Evolutionary conservation across 1,284 basidiomycete species (phyloP).

Genomic region (Cutaneotrichosporon sp.): DNA sequence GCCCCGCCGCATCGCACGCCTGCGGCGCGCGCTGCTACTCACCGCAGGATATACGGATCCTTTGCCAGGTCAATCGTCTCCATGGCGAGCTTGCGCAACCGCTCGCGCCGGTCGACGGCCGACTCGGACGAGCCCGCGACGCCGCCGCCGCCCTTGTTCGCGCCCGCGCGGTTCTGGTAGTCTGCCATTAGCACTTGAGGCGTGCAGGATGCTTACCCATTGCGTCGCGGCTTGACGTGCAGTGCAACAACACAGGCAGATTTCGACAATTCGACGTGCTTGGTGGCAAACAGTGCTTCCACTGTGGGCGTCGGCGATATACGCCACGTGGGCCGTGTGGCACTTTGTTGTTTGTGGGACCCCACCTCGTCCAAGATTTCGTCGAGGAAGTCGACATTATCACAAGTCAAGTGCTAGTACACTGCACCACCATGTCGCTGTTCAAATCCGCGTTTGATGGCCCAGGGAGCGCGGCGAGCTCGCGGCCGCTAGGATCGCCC

Average conservation of each 20-base stretch:
- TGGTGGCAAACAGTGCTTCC: constrained; percentile 6
- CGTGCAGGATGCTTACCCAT: constrained; percentile 18
- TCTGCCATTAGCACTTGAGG: constrained; percentile 21
- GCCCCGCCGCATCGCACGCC: too few species aligned
- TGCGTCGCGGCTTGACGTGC: neutral
- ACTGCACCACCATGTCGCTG: constrained; percentile 31
- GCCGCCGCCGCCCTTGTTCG: constrained; percentile 92
- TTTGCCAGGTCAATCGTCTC: constrained; percentile 96
- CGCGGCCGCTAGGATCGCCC: neutral
- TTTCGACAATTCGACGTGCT: neutral
- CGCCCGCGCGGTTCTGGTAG: constrained; percentile 78
- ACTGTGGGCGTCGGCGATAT: neutral
- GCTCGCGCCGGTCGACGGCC: constrained; percentile 91
- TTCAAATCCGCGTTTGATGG: constrained; percentile 41
- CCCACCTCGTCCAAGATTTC: constrained; percentile 9
- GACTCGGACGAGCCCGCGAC: constrained; percentile 67
- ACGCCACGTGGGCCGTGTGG: constrained; percentile 6
- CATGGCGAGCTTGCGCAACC: constrained; percentile 86
- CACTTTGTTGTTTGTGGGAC: constrained; percentile 1
- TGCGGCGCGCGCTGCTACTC: neutral
- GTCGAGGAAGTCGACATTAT: neutral
- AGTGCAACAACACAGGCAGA: too few species aligned
- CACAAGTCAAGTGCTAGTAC: neutral
- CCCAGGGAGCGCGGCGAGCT: constrained; percentile 8
- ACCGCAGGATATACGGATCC: constrained; percentile 93